These are phyloP conservation scores for Porphyrellus cyaneotinctus DNA, from an alignment of 768 basidiomycete species.

Conservation along the genomic window DNA sequence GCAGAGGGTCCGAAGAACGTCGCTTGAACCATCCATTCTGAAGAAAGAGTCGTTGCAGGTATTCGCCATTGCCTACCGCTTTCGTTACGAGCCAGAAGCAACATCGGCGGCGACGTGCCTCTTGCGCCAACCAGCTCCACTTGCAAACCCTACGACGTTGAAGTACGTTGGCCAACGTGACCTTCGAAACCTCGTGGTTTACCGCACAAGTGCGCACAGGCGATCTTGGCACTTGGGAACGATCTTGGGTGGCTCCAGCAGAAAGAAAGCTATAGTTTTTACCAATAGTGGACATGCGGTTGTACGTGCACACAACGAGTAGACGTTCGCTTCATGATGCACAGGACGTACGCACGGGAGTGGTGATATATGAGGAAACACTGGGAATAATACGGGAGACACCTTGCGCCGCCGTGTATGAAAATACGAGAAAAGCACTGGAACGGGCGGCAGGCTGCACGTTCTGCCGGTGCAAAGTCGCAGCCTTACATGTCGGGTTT, in stretches of 20 bases:
- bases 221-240: slow-evolving; percentile 17
- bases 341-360: slow-evolving; percentile 25
- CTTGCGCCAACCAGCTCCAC: slow-evolving; percentile 17
- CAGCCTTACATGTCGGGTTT: slow-evolving; percentile 22
- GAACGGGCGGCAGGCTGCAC: slow-evolving; percentile 16
- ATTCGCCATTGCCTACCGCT: slow-evolving; percentile 35
- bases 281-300: slow-evolving; percentile 29
- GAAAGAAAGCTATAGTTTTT: slow-evolving; percentile 21
- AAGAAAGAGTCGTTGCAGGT: slow-evolving; percentile 26
- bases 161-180: slow-evolving; percentile 9
- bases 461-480: slow-evolving; percentile 18
- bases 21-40: slow-evolving; percentile 29
- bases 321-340: slow-evolving; percentile 23
- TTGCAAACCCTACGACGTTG: neutral
- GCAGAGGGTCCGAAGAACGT: slow-evolving; percentile 17
- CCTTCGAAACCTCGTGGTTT: slow-evolving; percentile 13
- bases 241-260: slow-evolving; percentile 23
- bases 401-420: slow-evolving; percentile 20
- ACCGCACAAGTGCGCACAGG: slow-evolving; percentile 22
- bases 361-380: slow-evolving; percentile 32
- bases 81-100: slow-evolving; percentile 29
- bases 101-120: slow-evolving; percentile 27
- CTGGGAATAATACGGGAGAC: slow-evolving; percentile 17
- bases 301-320: slow-evolving; percentile 22
- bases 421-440: slow-evolving; percentile 17